Percentiles rank a stretch among this genome's conserved stretches.
These are phyloP conservation scores for Penicillium sp. DNA, from an alignment of 2,329 filamentous ascomycete species.

Conservation along the genomic window DNA sequence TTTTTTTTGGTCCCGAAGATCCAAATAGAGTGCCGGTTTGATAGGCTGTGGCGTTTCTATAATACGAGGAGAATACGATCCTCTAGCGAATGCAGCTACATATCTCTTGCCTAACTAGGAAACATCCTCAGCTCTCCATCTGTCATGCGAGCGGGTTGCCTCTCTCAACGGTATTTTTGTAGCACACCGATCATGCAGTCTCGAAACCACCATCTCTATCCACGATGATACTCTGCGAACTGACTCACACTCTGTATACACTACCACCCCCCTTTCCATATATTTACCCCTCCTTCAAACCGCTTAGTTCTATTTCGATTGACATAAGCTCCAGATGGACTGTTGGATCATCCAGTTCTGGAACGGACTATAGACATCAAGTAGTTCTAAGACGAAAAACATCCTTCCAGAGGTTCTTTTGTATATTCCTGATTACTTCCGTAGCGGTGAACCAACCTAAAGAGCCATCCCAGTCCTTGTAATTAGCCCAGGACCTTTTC, in stretches of 20 bases:
- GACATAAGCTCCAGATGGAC: neutral
- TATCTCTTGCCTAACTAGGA: neutral
- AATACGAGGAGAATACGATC: neutral
- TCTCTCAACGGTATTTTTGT: slow-evolving; percentile 5
- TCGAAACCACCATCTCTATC: neutral
- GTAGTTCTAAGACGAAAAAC: neutral
- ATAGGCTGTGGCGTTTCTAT: slow-evolving; percentile 10
- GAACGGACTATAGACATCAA: neutral
- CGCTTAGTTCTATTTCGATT: neutral
- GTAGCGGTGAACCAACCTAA: slow-evolving; percentile 10
- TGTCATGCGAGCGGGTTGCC: neutral
- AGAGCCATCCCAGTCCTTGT: neutral
- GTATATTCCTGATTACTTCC: neutral
- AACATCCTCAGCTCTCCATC: neutral
- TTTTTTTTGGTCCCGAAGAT: slow-evolving; percentile 14
- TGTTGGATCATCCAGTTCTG: neutral
- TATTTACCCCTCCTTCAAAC: neutral
- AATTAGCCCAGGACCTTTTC: neutral
- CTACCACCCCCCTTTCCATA: neutral
- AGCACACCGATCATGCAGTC: neutral
- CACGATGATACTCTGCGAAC: neutral
- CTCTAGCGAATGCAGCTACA: neutral
- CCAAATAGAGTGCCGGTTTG: slow-evolving; percentile 16
- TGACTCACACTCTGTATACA: neutral
- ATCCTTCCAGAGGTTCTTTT: neutral